Conservation (phyloP, 1,139 yeast genomes). For the Magnusiomyces fungicola region DNA sequence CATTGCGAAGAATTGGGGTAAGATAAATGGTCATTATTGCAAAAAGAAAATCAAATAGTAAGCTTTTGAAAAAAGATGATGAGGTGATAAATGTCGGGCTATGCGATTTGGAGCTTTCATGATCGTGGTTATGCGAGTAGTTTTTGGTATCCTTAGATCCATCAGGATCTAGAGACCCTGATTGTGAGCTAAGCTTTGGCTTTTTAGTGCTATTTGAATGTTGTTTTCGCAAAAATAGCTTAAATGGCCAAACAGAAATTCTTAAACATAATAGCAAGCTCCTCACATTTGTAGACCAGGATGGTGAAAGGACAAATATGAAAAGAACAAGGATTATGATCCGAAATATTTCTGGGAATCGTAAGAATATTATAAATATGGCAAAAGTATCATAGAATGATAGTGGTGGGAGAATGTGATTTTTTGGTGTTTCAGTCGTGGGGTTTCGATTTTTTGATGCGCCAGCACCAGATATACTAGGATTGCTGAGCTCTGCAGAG, state of each 20-base stretch:
- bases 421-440: slow-evolving; percentile 3
- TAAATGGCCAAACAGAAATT: not conserved
- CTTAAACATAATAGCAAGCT: not conserved
- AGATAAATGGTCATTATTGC: slow-evolving; percentile 24
- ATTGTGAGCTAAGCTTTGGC: slow-evolving; percentile 2
- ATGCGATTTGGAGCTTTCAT: slow-evolving; percentile 8
- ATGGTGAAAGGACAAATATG: slow-evolving; percentile 21
- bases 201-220: not conserved
- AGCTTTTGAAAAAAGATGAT: slow-evolving; percentile 15
- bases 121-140: not conserved
- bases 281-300: not conserved
- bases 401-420: slow-evolving; percentile 24
- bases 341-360: slow-evolving; percentile 27
- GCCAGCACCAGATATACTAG: slow-evolving; percentile 8
- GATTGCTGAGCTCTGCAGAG: not conserved
- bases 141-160: not conserved
- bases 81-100: slow-evolving; percentile 7
- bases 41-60: slow-evolving; percentile 20
- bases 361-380: slow-evolving; percentile 25
- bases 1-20: slow-evolving; percentile 22
- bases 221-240: not conserved
- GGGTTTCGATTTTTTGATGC: not conserved
- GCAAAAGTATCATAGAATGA: slow-evolving; percentile 31
- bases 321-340: slow-evolving; percentile 26
- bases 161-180: slow-evolving; percentile 3